phyloP scores from a whole-genome alignment of 768 basidiomycete genomes.

The Rickenella mellea region DNA sequence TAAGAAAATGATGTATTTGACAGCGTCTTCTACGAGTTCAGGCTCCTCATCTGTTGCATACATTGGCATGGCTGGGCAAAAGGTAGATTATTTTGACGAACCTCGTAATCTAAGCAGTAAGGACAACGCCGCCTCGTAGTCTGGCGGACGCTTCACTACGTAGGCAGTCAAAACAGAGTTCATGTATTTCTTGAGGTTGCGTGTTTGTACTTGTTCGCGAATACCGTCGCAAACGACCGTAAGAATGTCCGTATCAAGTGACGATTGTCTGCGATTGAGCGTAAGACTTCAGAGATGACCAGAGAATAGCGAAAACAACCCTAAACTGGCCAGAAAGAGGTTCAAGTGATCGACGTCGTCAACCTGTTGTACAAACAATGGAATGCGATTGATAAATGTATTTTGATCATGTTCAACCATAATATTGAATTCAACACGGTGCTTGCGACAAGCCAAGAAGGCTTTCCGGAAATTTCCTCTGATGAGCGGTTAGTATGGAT shows the following conservation, averaged over 20 bases:
- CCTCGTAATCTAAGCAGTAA: conserved; percentile 73
- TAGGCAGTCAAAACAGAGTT: conserved; percentile 90
- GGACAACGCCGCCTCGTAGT: conserved; percentile 77
- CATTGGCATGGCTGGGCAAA: neutral
- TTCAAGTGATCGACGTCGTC: conserved; percentile 88
- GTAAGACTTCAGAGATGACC: neutral
- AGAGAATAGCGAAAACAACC: conserved; percentile 34
- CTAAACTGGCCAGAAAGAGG: conserved; percentile 78
- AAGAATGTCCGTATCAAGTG: conserved; percentile 47
- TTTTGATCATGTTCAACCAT: conserved; percentile 76
- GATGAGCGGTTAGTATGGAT: neutral
- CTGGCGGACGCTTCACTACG: conserved; percentile 85
- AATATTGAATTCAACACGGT: conserved; percentile 84
- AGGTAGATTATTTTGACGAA: conserved; percentile 20
- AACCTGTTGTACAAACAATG: conserved; percentile 74
- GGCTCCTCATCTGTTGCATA: conserved; percentile 43
- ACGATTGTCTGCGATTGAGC: conserved; percentile 41
- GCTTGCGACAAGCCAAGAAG: conserved; percentile 85
- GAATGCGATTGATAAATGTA: conserved; percentile 52
- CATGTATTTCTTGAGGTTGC: conserved; percentile 69
- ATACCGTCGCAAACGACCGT: conserved; percentile 70
- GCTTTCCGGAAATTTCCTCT: conserved; percentile 80
- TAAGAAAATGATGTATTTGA: conserved; percentile 97
- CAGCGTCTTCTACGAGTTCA: conserved; percentile 84
- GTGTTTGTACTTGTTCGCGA: conserved; percentile 58